Evolutionary conservation across 2,329 filamentous ascomycete genomes (phyloP).

Genomic region (Zymoseptoria ardabiliae): DNA sequence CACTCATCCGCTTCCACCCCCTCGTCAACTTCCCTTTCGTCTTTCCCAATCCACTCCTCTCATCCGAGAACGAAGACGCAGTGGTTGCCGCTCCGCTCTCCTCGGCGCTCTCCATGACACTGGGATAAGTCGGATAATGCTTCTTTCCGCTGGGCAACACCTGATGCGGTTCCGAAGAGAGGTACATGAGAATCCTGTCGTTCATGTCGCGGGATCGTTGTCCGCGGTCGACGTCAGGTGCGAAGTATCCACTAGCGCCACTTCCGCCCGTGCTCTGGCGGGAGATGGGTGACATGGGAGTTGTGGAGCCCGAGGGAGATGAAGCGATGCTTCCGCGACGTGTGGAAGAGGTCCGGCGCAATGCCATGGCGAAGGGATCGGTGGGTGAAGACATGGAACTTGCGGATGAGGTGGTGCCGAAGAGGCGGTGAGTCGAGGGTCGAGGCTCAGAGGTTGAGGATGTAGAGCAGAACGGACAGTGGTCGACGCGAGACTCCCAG

Average conservation of each 20-base stretch:
- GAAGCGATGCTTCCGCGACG: not conserved
- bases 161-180: constrained; percentile 26
- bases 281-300: not conserved
- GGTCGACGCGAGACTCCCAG: constrained; percentile 43
- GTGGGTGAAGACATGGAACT: constrained; percentile 24
- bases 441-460: constrained; percentile 28
- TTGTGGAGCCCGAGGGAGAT: not conserved
- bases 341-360: not conserved
- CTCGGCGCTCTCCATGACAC: constrained; percentile 13
- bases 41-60: constrained; percentile 1
- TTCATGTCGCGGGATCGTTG: constrained; percentile 29
- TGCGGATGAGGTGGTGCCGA: constrained; percentile 40
- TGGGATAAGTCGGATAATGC: constrained; percentile 25
- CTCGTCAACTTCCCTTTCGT: constrained; percentile 6
- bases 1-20: constrained; percentile 16
- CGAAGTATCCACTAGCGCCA: constrained; percentile 8
- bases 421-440: constrained; percentile 40
- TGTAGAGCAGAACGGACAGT: constrained; percentile 40
- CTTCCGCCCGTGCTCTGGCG: constrained; percentile 8
- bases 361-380: constrained; percentile 10
- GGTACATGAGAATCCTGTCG: constrained; percentile 28
- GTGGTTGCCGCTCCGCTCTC: constrained; percentile 2
- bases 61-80: not conserved
- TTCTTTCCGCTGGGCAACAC: constrained; percentile 27
- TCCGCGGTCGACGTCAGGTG: constrained; percentile 21